phyloP scores from a whole-genome alignment of 352 stramenopile genomes.

The Phytopythium kandeliae region DNA sequence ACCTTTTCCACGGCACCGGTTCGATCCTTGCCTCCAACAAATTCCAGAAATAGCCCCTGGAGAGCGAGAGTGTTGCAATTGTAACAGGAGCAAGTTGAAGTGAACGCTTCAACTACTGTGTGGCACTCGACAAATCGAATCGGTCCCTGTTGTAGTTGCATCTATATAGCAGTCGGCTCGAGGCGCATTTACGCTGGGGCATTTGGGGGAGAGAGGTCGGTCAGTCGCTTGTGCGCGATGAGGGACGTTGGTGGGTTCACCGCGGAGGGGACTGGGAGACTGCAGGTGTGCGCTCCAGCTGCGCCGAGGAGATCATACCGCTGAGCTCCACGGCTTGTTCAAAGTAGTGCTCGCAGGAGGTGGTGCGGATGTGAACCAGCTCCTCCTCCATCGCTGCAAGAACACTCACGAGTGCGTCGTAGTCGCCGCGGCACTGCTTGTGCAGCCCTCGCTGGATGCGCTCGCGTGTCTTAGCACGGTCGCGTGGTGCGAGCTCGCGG shows the following conservation, averaged over 20 bases:
- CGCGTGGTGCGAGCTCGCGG: constrained; percentile 39
- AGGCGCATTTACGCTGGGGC: neutral
- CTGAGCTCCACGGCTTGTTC: constrained; percentile 49
- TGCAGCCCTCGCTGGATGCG: constrained; percentile 60
- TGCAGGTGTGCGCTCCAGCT: constrained; percentile 29
- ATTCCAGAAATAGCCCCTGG: too few relatives aligned
- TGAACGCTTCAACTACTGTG: too few relatives aligned
- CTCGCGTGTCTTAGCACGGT: constrained; percentile 56
- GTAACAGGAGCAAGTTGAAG: neutral
- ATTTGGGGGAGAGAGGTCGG: neutral
- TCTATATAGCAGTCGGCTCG: neutral
- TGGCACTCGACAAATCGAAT: too few relatives aligned
- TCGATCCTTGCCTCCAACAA: too few relatives aligned
- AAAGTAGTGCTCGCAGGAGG: constrained; percentile 58
- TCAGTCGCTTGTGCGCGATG: neutral
- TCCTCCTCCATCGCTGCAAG: constrained; percentile 74
- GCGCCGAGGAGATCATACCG: constrained; percentile 40
- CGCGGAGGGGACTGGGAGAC: neutral
- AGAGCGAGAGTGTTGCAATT: too few relatives aligned
- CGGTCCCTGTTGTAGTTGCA: neutral
- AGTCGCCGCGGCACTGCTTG: constrained; percentile 47
- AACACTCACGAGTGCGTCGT: constrained; percentile 56
- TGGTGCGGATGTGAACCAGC: constrained; percentile 69
- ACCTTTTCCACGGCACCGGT: too few relatives aligned
- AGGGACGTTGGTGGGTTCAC: neutral